Conservation (phyloP, 306 rosid species). For the Cicer bijugum region DNA sequence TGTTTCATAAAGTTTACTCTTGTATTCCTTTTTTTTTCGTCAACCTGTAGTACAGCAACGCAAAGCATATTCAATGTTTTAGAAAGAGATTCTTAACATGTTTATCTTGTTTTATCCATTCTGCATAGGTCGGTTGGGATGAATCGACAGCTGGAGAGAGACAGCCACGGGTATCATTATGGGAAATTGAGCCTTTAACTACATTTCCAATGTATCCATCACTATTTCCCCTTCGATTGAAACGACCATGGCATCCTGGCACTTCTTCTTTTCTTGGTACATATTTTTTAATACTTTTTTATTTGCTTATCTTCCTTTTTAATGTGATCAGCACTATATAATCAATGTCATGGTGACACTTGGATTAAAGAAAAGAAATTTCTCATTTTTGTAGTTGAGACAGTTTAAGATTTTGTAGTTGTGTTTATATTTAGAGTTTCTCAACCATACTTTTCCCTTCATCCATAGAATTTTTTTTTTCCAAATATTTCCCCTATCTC, state of each 20-base stretch:
- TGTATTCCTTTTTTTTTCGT: background rate
- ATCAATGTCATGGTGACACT: background rate
- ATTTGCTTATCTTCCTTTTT: constrained; percentile 3
- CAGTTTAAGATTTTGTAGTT: no score
- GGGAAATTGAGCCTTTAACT: constrained; percentile 95
- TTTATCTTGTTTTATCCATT: constrained; percentile 22
- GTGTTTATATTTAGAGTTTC: background rate
- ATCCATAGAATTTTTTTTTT: background rate
- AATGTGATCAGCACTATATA: constrained; percentile 3
- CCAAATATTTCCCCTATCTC: no score
- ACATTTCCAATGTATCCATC: constrained; percentile 94
- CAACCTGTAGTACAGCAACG: background rate
- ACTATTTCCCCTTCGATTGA: constrained; percentile 79
- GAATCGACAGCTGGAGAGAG: constrained; percentile 90
- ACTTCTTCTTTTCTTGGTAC: constrained; percentile 73
- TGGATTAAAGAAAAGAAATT: background rate
- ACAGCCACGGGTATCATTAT: constrained; percentile 82
- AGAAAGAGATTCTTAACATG: background rate
- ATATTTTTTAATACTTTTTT: constrained; percentile 2
- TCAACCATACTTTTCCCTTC: constrained; percentile 4
- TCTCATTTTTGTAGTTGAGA: background rate
- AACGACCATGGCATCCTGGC: constrained; percentile 92
- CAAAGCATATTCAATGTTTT: background rate
- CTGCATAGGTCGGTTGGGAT: constrained; percentile 88
- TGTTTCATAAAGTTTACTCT: constrained; percentile 26